phyloP scores from a whole-genome alignment of 495 filamentous ascomycete genomes.

The Aspergillus ellipticus region DNA sequence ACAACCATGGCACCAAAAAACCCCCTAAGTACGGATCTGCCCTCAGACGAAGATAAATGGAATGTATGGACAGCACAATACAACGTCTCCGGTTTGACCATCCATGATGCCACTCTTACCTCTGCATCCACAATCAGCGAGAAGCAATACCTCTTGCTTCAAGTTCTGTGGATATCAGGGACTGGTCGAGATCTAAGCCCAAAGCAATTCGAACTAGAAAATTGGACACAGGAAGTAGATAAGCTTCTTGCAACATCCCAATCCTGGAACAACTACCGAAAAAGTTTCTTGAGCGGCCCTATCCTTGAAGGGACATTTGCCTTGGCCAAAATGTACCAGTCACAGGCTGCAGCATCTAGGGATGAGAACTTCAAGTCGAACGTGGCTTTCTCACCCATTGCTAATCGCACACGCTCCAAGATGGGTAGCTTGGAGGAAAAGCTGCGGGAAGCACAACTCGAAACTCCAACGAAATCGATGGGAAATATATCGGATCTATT shows the following conservation, averaged over 20 bases:
- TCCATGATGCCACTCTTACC: neutral
- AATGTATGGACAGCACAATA: neutral
- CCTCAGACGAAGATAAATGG: neutral
- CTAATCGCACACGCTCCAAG: neutral
- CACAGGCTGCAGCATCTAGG: neutral
- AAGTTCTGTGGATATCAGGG: neutral
- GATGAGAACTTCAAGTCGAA: neutral
- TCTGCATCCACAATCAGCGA: neutral
- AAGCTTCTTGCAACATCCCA: neutral
- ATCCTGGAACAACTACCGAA: neutral
- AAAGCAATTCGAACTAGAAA: neutral
- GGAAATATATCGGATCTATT: neutral
- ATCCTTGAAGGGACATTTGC: neutral
- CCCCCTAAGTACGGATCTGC: neutral
- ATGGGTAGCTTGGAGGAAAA: neutral
- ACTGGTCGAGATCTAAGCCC: neutral
- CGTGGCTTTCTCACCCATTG: neutral
- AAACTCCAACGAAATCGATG: neutral
- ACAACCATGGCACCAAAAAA: neutral
- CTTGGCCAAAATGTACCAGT: neutral
- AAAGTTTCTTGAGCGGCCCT: neutral
- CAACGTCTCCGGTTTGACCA: neutral
- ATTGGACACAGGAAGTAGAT: neutral
- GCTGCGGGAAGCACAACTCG: neutral
- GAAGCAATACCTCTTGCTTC: neutral